Evolutionary conservation across 2,329 filamentous ascomycete species (phyloP).

Genomic region (Laburnicola sp.): DNA sequence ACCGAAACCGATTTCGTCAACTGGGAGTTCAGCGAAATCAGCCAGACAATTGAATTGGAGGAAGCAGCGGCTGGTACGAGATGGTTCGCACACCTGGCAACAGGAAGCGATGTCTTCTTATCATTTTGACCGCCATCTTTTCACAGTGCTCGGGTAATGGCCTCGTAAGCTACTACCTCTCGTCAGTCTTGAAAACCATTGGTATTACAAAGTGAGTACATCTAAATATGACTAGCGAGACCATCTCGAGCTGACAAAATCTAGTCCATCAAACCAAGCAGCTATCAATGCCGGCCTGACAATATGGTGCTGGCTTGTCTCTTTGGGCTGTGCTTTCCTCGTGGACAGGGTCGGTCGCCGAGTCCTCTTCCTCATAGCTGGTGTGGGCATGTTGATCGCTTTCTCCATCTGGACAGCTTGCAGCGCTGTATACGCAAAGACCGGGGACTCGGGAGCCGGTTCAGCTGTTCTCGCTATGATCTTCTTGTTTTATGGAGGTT

Average conservation of each 20-base stretch:
- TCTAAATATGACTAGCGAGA: conserved; percentile 24
- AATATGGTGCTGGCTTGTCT: conserved; percentile 63
- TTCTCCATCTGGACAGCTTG: conserved; percentile 39
- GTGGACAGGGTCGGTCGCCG: conserved; percentile 39
- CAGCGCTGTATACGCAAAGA: conserved; percentile 20
- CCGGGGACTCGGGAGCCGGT: conserved; percentile 29
- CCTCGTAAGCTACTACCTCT: conserved; percentile 19
- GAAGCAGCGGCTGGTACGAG: conserved; percentile 22
- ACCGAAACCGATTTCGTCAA: conserved; percentile 18
- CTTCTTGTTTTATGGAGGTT: conserved; percentile 49
- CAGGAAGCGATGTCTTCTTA: conserved; percentile 19
- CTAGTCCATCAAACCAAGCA: conserved; percentile 41
- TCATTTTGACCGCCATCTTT: conserved; percentile 19
- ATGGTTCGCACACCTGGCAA: conserved; percentile 22
- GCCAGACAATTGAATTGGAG: conserved; percentile 18
- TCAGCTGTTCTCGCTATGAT: conserved; percentile 55
- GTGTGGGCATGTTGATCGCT: conserved; percentile 37
- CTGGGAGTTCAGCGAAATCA: conserved; percentile 24
- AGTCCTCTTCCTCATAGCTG: conserved; percentile 37
- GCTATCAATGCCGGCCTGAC: conserved; percentile 57
- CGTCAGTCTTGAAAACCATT: conserved; percentile 18
- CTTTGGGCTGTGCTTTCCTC: conserved; percentile 42
- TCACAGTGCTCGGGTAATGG: conserved; percentile 24
- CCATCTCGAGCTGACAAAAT: conserved; percentile 9
- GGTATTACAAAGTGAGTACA: conserved; percentile 24